These are phyloP conservation scores for Diaporthe ilicicola DNA, from an alignment of 2,329 filamentous ascomycete species.

Conservation along the genomic window DNA sequence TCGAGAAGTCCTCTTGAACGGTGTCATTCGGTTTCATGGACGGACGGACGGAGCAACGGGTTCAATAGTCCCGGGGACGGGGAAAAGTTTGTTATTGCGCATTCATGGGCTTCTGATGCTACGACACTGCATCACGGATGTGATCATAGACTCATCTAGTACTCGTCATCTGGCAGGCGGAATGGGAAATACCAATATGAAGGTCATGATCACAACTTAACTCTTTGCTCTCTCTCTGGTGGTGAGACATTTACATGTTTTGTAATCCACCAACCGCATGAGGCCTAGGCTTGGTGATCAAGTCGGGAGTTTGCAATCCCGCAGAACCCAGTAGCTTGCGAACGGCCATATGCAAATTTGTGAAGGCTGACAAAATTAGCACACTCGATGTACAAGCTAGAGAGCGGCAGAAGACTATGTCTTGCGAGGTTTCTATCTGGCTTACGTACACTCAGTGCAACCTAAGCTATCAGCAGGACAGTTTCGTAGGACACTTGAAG, in stretches of 20 bases:
- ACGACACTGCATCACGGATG: conserved; percentile 9
- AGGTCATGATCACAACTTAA: conserved; percentile 27
- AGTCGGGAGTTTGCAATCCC: no score
- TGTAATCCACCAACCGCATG: no score
- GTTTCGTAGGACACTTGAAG: neutral
- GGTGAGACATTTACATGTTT: neutral
- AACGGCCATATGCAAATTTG: no score
- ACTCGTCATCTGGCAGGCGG: conserved; percentile 29
- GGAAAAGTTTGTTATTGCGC: conserved; percentile 26
- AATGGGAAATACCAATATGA: conserved; percentile 23
- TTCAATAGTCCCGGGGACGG: conserved; percentile 28
- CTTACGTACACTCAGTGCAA: no score
- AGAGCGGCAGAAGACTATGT: neutral
- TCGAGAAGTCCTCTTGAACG: conserved; percentile 68
- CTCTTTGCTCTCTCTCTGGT: neutral
- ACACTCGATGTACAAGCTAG: no score
- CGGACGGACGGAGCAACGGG: conserved; percentile 31
- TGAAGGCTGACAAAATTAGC: no score
- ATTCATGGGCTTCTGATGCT: conserved; percentile 19
- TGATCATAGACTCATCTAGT: conserved; percentile 26
- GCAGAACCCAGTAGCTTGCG: no score
- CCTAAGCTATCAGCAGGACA: neutral
- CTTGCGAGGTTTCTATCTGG: neutral
- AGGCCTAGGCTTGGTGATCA: no score
- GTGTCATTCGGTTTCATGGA: conserved; percentile 28